Evolutionary conservation across 345 rosid species (phyloP).

Genomic region (Excoecaria cochinchinensis): DNA sequence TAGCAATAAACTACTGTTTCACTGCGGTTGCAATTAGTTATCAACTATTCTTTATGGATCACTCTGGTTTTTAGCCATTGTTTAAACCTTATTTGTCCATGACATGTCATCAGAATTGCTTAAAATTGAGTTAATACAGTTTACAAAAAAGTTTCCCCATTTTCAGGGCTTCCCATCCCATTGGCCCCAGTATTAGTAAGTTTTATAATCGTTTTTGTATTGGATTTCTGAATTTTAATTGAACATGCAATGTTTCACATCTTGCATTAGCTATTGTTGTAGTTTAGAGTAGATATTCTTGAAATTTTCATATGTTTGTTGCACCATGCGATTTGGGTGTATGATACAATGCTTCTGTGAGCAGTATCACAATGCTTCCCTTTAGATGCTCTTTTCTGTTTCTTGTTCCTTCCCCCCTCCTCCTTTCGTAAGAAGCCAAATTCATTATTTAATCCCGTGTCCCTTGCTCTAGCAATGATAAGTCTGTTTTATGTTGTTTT

Average conservation of each 20-base stretch:
- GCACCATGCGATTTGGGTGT: too few relatives aligned
- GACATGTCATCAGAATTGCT: background rate
- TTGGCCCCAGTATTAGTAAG: background rate
- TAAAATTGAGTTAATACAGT: background rate
- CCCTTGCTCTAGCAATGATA: too few relatives aligned
- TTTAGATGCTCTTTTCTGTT: too few relatives aligned
- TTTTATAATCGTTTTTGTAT: background rate
- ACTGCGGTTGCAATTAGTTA: conserved; percentile 7
- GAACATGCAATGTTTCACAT: background rate
- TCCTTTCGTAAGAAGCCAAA: too few relatives aligned
- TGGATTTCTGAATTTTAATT: background rate
- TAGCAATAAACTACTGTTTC: conserved; percentile 12
- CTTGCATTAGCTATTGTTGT: background rate
- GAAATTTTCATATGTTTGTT: background rate
- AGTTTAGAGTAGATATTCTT: background rate
- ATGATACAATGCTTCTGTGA: too few relatives aligned
- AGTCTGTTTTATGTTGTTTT: too few relatives aligned
- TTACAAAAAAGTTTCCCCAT: too few relatives aligned
- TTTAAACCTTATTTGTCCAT: background rate
- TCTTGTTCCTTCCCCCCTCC: too few relatives aligned
- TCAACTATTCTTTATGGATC: background rate
- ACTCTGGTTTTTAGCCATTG: background rate
- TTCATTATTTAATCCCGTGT: too few relatives aligned
- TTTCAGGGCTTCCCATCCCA: background rate
- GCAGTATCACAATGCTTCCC: too few relatives aligned